These are phyloP conservation scores for Pythium biforme DNA, from an alignment of 352 stramenopile genomes.

Conservation along the genomic window DNA sequence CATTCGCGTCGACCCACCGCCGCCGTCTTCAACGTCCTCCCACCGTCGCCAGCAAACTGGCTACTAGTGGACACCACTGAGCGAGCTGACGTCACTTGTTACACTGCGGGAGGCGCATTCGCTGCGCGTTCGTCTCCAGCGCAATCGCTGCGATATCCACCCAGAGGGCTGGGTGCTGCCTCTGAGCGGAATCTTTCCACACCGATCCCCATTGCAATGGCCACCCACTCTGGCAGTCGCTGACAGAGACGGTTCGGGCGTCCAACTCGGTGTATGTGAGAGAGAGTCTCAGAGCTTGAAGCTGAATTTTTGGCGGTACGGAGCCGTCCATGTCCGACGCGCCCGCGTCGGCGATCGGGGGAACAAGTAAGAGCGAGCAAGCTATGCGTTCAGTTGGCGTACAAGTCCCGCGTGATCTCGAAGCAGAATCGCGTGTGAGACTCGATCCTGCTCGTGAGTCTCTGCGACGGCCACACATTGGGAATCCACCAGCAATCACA, in stretches of 20 bases:
- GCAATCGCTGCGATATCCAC: too few relatives aligned
- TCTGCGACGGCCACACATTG: background rate
- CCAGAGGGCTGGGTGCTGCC: background rate
- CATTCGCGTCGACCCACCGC: too few relatives aligned
- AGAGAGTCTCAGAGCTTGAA: background rate
- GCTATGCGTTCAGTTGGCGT: background rate
- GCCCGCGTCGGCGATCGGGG: background rate
- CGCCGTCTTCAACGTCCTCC: too few relatives aligned
- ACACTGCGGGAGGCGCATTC: background rate
- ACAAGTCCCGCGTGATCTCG: background rate
- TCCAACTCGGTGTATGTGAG: background rate
- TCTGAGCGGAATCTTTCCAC: background rate
- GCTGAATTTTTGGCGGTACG: background rate
- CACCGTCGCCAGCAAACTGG: background rate
- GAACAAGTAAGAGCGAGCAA: background rate
- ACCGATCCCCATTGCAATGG: background rate
- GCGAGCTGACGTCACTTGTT: background rate
- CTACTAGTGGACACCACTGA: background rate
- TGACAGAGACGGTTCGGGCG: background rate
- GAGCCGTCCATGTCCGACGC: background rate
- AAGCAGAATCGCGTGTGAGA: background rate
- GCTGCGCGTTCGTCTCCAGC: background rate
- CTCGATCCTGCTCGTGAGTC: background rate
- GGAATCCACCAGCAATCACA: background rate
- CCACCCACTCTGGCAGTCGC: background rate